A percentile compares a stretch with the other conserved stretches of the same genome.
phyloP scores from a whole-genome alignment of 805 yeast species.

The Hanseniaspora lindneri region DNA sequence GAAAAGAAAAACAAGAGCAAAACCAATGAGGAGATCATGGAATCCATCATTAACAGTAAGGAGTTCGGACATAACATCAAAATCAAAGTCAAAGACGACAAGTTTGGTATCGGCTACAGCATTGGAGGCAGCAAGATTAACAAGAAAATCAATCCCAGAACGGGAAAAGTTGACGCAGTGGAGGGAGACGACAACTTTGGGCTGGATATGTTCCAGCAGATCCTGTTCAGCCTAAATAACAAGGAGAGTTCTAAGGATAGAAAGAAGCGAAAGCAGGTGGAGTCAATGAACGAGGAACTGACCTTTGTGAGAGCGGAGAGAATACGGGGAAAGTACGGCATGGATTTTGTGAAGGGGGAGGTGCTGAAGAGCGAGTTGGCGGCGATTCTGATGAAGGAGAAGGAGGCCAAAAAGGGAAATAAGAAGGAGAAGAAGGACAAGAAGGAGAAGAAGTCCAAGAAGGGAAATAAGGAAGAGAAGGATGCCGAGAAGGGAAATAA shows the following conservation, averaged over 20 bases:
- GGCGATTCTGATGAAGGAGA: slow-evolving; percentile 21
- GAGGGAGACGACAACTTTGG: slow-evolving; percentile 62
- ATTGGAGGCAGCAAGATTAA: slow-evolving; percentile 42
- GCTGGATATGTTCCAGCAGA: slow-evolving; percentile 81
- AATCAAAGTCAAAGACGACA: slow-evolving; percentile 71
- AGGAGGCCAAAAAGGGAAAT: slow-evolving; percentile 23
- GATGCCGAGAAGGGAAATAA: slow-evolving; percentile 24
- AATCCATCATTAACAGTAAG: slow-evolving; percentile 14
- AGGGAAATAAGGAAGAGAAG: slow-evolving; percentile 22
- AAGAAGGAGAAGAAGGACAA: slow-evolving; percentile 25
- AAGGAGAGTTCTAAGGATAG: slow-evolving; percentile 35
- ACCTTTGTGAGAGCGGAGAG: slow-evolving; percentile 57
- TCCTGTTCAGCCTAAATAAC: slow-evolving; percentile 81
- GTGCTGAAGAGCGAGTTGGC: slow-evolving; percentile 46
- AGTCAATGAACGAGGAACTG: slow-evolving; percentile 48
- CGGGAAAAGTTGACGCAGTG: slow-evolving; percentile 12
- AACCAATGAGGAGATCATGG: slow-evolving; percentile 14
- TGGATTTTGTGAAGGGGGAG: slow-evolving; percentile 77
- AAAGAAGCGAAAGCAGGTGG: slow-evolving; percentile 22
- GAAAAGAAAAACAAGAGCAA: slow-evolving; percentile 10
- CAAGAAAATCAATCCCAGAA: slow-evolving; percentile 27
- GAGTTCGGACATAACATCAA: slow-evolving; percentile 41
- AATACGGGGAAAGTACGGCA: slow-evolving; percentile 77
- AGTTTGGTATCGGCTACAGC: slow-evolving; percentile 59
- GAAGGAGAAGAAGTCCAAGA: slow-evolving; percentile 25